Evolutionary conservation across 2,329 filamentous ascomycete genomes (phyloP).

Genomic region (Exophiala viscosa): DNA sequence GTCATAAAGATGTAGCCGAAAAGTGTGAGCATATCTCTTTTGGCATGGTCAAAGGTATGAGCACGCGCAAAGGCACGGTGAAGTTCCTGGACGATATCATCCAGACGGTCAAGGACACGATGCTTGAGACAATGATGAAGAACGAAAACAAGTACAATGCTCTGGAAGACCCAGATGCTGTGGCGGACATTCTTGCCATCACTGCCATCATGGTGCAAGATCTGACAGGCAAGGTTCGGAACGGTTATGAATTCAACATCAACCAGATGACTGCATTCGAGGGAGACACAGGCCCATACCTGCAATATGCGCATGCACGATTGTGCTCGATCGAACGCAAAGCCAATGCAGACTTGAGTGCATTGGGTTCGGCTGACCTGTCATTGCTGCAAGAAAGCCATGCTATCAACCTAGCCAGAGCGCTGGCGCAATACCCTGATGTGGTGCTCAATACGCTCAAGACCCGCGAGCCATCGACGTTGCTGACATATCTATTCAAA

Average conservation of each 20-base stretch:
- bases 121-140: conserved; percentile 95
- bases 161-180: conserved; percentile 74
- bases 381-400: conserved; percentile 60
- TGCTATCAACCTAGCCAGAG: conserved; percentile 58
- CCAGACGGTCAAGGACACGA: conserved; percentile 79
- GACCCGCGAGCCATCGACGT: conserved; percentile 63
- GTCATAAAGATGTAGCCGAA: conserved; percentile 56
- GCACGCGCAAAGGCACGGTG: conserved; percentile 65
- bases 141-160: conserved; percentile 89
- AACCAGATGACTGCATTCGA: conserved; percentile 64
- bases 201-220: conserved; percentile 97
- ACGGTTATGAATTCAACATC: conserved; percentile 64
- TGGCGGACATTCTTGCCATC: conserved; percentile 86
- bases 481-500: conserved; percentile 65
- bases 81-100: conserved; percentile 72
- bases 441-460: conserved; percentile 60
- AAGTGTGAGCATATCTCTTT: conserved; percentile 64
- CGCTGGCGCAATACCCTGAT: conserved; percentile 63
- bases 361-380: conserved; percentile 55
- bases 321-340: conserved; percentile 59
- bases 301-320: conserved; percentile 62
- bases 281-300: conserved; percentile 62
- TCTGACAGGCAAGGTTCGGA: conserved; percentile 82
- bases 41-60: conserved; percentile 64
- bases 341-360: conserved; percentile 45